Evolutionary conservation across 305 asterid species (phyloP), one percentile per base, ranked within the genome.

Genomic region (Ilex paraguariensis): DNA sequence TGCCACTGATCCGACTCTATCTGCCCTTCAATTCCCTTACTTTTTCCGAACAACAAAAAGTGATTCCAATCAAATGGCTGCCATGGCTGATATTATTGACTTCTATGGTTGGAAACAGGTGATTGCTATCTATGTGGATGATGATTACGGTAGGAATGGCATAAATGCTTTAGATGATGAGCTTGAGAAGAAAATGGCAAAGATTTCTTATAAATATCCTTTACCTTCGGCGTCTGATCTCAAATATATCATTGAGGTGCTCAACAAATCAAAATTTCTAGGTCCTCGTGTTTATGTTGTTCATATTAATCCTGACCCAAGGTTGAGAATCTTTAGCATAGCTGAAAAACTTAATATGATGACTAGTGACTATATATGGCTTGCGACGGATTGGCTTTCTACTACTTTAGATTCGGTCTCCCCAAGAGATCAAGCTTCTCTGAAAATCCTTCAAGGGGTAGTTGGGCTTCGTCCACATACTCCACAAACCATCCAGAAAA

Each of bases 1-100:
- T 60, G 95, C 96, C 10, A 88, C 96, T 2, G 98, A 91, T 70
- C 96, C 95, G 21, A 80, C 88, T 52, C 92, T 88, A 13, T 81
- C 88, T 21, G 60, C 96, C 66, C 85, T 77, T 3, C 95, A 84
- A 64, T 88, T 78, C 70, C 94, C 95, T 13, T 91, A 66, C 75
- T 91, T 88, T 67, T 77, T 91, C 53, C 86, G 95, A 36, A 79
- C 87, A 6, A 79, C 95, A 67, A 74, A 75, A 31, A 91, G 77
- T 48, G 96, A 91, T 62, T 73, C 69, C 45, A 78, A 66, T 80
- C 98, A 91, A 66, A 91, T 91, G 96, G 61, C 72, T 48, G 95
- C 96, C 10, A 57, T 88, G 53, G 91, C 98, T 11, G 83, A 88
- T 63, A 65, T 91, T 7, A 63, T 91, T 9, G 63, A 61, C 3